phyloP scores from a whole-genome alignment of 345 rosid species.

The Linum usitatissimum region DNA sequence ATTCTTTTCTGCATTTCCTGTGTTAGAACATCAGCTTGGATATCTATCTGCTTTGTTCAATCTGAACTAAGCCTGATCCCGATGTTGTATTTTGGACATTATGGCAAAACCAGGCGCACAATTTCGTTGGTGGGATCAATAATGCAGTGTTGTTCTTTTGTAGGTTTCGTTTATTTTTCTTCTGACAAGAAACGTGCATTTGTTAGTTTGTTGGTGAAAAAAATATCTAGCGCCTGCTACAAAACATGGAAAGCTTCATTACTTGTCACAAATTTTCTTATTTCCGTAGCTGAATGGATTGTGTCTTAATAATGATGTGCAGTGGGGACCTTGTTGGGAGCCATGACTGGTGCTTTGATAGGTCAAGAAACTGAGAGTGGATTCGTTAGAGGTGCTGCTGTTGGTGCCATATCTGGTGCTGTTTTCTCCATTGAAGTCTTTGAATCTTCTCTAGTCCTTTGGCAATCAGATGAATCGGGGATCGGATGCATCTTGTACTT shows the following conservation, averaged over 20 bases:
- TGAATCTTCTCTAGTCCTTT: slow-evolving; percentile 88
- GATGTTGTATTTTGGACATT: background rate
- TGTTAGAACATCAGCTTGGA: background rate
- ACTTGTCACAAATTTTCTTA: slow-evolving; percentile 1
- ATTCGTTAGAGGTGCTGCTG: slow-evolving; percentile 88
- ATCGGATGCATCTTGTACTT: slow-evolving; percentile 82
- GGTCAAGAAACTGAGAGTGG: slow-evolving; percentile 99
- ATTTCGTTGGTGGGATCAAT: background rate
- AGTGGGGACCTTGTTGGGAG: slow-evolving; percentile 97
- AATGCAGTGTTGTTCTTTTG: background rate
- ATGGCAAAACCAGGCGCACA: background rate
- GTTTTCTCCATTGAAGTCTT: slow-evolving; percentile 98
- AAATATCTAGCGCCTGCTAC: slow-evolving; percentile 4
- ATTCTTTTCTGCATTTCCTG: slow-evolving; percentile 5
- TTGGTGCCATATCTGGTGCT: slow-evolving; percentile 99
- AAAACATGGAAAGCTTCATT: background rate
- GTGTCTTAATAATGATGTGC: slow-evolving; percentile 14
- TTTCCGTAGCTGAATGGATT: slow-evolving; percentile 8
- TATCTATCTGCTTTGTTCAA: too few relatives aligned
- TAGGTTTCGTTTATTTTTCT: slow-evolving; percentile 2
- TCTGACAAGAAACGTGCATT: background rate
- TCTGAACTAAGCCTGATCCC: background rate
- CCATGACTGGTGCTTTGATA: slow-evolving; percentile 95
- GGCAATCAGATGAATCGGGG: slow-evolving; percentile 93
- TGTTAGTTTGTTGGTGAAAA: background rate